Conservation (phyloP, 2,329 filamentous ascomycete genomes). For the Epichloe sp. region DNA sequence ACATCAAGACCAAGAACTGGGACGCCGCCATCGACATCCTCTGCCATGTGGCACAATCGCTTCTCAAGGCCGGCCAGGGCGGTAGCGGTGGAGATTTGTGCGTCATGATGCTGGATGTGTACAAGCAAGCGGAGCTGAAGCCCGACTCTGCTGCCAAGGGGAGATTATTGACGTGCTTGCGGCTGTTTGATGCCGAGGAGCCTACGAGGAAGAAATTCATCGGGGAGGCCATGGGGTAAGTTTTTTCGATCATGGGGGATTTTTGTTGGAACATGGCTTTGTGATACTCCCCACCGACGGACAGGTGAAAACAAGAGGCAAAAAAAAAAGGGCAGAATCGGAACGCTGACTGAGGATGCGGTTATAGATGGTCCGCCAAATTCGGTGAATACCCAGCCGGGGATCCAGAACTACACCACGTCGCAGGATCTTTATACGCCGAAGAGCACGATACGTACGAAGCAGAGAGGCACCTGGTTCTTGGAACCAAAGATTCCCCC, state of each 20-base stretch:
- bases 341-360: constrained; percentile 6
- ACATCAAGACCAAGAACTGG: constrained; percentile 82
- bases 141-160: constrained; percentile 64
- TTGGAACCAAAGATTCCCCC: constrained; percentile 82
- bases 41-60: constrained; percentile 66
- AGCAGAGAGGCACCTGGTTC: constrained; percentile 75
- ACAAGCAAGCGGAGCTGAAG: constrained; percentile 71
- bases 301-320: not conserved
- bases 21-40: constrained; percentile 76
- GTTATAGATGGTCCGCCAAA: constrained; percentile 62
- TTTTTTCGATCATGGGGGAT: constrained; percentile 13
- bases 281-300: not conserved
- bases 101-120: constrained; percentile 79
- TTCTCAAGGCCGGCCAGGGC: constrained; percentile 85
- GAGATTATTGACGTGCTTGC: constrained; percentile 62
- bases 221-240: constrained; percentile 64
- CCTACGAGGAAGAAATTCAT: constrained; percentile 90
- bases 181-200: constrained; percentile 70
- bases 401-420: constrained; percentile 89
- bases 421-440: constrained; percentile 77
- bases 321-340: not conserved
- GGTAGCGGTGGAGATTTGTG: constrained; percentile 86
- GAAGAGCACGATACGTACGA: constrained; percentile 88
- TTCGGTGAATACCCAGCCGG: constrained; percentile 80
- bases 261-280: not conserved